Percentiles rank a stretch among this genome's conserved stretches.
Evolutionary conservation across 2,329 filamentous ascomycete genomes (phyloP).

Genomic region (Epichloe typhina): DNA sequence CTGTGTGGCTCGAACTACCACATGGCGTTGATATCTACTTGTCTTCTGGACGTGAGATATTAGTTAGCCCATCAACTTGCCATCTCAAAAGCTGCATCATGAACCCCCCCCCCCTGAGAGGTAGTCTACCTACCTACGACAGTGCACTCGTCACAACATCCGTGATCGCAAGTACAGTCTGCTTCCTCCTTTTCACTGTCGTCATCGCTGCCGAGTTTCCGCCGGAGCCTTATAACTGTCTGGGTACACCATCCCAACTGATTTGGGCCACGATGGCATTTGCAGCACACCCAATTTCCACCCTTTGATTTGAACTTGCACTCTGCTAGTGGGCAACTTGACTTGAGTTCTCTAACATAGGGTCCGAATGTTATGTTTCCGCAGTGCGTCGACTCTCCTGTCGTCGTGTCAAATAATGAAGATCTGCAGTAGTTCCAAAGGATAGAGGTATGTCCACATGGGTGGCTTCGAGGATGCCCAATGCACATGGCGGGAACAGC

Average conservation of each 20-base stretch:
- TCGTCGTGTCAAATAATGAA: slow-evolving; percentile 31
- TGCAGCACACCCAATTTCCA: slow-evolving; percentile 41
- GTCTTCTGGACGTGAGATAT: neutral
- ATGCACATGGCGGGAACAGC: slow-evolving; percentile 5
- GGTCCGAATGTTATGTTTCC: slow-evolving; percentile 33
- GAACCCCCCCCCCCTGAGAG: neutral
- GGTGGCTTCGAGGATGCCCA: slow-evolving; percentile 4
- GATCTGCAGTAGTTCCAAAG: slow-evolving; percentile 17
- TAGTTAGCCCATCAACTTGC: neutral
- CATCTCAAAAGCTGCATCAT: neutral
- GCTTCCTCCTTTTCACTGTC: slow-evolving; percentile 22
- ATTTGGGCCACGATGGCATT: slow-evolving; percentile 38
- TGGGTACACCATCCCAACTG: slow-evolving; percentile 39
- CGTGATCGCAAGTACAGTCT: slow-evolving; percentile 35
- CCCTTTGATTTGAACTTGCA: slow-evolving; percentile 37
- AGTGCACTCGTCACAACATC: slow-evolving; percentile 36
- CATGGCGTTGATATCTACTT: neutral
- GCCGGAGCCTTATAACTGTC: slow-evolving; percentile 17
- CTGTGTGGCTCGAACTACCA: neutral
- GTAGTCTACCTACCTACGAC: slow-evolving; percentile 25
- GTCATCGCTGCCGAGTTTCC: slow-evolving; percentile 14
- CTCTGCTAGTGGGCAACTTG: slow-evolving; percentile 34
- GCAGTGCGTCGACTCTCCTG: slow-evolving; percentile 37
- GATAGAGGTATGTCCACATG: slow-evolving; percentile 8
- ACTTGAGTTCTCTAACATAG: slow-evolving; percentile 26